phyloP scores from a whole-genome alignment of 768 basidiomycete genomes.

The Leccinum uliginosum region DNA sequence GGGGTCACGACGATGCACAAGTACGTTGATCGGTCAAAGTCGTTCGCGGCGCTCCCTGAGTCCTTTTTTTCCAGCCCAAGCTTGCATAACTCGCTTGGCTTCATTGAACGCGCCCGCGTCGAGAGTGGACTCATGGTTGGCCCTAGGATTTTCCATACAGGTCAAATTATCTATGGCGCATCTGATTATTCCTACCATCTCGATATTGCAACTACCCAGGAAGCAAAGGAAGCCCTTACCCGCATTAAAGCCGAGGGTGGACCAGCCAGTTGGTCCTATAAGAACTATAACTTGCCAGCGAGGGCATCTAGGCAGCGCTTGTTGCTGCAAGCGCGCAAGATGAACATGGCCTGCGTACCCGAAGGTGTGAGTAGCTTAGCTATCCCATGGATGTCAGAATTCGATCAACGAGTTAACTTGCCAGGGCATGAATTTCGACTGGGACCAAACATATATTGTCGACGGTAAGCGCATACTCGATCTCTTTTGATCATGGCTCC shows the following conservation, averaged over 20 bases:
- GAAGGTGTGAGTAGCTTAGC: conserved; percentile 50
- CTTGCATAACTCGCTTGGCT: conserved; percentile 55
- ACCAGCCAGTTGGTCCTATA: conserved; percentile 66
- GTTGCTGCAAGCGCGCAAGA: conserved; percentile 53
- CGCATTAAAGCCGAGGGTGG: conserved; percentile 74
- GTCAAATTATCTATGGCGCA: conserved; percentile 48
- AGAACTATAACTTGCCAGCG: conserved; percentile 71
- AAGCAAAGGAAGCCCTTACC: conserved; percentile 61
- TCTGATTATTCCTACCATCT: conserved; percentile 56
- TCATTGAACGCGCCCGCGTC: conserved; percentile 60
- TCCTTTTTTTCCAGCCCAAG: conserved; percentile 47
- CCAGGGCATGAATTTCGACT: conserved; percentile 70
- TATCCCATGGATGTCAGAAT: neutral
- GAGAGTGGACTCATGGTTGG: conserved; percentile 68
- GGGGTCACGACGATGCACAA: conserved; percentile 77
- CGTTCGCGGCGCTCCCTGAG: neutral
- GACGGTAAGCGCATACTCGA: conserved; percentile 47
- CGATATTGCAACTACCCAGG: conserved; percentile 55
- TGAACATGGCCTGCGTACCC: conserved; percentile 69
- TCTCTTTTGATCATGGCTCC: neutral
- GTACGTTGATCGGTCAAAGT: conserved; percentile 32
- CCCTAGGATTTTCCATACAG: conserved; percentile 70
- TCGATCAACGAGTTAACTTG: neutral
- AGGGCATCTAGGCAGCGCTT: conserved; percentile 67
- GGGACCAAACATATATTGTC: conserved; percentile 76